A percentile compares a stretch with the other conserved stretches of the same genome.
phyloP scores from a whole-genome alignment of 768 basidiomycete species.

The Pleurotus djamor region DNA sequence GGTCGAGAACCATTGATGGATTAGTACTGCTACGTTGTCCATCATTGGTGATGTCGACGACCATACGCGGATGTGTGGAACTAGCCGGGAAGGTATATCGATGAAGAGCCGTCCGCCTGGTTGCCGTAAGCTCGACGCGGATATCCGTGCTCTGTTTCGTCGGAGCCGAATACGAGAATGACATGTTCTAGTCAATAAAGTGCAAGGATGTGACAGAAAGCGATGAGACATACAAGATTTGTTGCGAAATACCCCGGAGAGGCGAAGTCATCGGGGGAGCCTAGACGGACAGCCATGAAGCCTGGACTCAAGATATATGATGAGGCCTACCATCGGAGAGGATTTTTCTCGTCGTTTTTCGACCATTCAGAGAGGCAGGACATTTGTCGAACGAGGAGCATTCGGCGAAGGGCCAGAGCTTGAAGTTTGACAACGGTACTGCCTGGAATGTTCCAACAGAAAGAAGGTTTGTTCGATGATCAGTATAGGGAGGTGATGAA shows the following conservation, averaged over 20 bases:
- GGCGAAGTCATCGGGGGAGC: constrained; percentile 57
- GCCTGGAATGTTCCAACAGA: constrained; percentile 25
- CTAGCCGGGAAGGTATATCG: constrained; percentile 53
- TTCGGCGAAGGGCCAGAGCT: constrained; percentile 50
- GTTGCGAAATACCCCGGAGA: constrained; percentile 68
- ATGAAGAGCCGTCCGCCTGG: constrained; percentile 57
- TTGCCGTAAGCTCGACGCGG: constrained; percentile 58
- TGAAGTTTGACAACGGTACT: constrained; percentile 60
- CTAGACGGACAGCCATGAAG: constrained; percentile 19
- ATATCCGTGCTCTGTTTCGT: constrained; percentile 47
- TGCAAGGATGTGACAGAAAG: background rate
- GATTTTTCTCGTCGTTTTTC: constrained; percentile 49
- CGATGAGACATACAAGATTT: constrained; percentile 41
- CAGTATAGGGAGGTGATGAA: background rate
- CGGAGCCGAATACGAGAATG: background rate
- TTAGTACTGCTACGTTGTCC: constrained; percentile 50
- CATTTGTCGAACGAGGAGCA: constrained; percentile 56
- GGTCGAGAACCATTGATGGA: constrained; percentile 47
- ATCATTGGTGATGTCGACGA: constrained; percentile 63
- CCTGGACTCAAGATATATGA: background rate
- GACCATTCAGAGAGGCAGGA: constrained; percentile 38
- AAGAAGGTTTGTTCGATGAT: background rate
- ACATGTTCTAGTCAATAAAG: background rate
- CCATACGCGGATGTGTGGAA: constrained; percentile 46
- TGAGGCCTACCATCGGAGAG: constrained; percentile 39